Evolutionary conservation across 106 monocot species (phyloP).

Genomic region (Platanthera zijinensis): DNA sequence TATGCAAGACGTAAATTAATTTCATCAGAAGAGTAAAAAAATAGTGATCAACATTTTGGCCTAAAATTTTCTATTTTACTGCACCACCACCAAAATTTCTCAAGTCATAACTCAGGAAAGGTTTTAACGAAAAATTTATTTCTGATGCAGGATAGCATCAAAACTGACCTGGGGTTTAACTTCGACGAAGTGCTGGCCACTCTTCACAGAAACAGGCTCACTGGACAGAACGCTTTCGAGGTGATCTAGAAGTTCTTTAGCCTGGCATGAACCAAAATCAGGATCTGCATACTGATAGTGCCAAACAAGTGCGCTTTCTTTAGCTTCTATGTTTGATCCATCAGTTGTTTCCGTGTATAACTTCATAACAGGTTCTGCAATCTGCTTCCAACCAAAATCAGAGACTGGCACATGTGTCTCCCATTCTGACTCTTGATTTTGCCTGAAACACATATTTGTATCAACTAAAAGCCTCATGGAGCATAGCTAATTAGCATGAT

Average conservation of each 20-base stretch:
- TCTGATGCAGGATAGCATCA: no score
- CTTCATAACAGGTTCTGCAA: slow-evolving; percentile 45
- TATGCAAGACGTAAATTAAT: no score
- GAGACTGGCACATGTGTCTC: slow-evolving; percentile 33
- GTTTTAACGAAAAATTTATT: no score
- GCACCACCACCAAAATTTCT: no score
- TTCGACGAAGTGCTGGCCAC: slow-evolving; percentile 46
- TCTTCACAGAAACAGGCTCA: slow-evolving; percentile 57
- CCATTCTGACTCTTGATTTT: slow-evolving; percentile 32
- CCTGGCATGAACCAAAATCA: slow-evolving; percentile 53
- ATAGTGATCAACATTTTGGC: no score
- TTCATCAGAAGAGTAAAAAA: no score
- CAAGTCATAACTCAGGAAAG: no score
- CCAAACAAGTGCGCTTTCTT: slow-evolving; percentile 48
- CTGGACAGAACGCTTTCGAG: slow-evolving; percentile 47
- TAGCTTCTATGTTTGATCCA: slow-evolving; percentile 38
- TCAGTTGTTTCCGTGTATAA: slow-evolving; percentile 54
- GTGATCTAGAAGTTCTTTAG: slow-evolving; percentile 53
- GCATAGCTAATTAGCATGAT: no score
- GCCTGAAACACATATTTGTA: slow-evolving; percentile 13
- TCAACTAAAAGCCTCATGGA: no score
- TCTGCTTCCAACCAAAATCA: slow-evolving; percentile 45
- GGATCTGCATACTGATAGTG: slow-evolving; percentile 47
- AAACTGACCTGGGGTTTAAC: slow-evolving; percentile 46
- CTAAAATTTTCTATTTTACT: no score